Base-by-base conservation (phyloP, 495 filamentous ascomycete species). In the Cercophora samala region DNA sequence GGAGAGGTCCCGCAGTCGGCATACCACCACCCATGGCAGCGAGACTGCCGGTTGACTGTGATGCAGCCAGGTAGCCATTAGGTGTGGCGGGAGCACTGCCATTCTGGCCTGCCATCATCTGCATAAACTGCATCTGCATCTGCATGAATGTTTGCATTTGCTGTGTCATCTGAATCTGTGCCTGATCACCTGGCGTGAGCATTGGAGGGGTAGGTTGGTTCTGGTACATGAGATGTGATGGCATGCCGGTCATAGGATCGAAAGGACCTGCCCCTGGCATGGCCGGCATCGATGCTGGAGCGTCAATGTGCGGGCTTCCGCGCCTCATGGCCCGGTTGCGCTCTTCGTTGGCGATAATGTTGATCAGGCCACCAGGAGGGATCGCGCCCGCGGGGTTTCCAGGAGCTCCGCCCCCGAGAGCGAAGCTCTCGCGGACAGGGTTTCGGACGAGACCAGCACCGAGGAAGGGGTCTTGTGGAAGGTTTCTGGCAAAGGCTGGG, bases 81-180 rank as follows among this genome's bases (percentile, higher is more conserved):
- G 74, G 71, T 3, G 72, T 71, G 46, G 78, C 64, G 22, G 76
- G 71, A 42, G 70, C 78, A 65, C 71, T 51, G 59, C 68, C 69
- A 58, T 72, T 73, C 59, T 81, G 76, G 56, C 76, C 76, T 17
- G 82, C 80, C 84, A 90, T 88, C 85, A 93, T 89, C 65, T 92
- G 89, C 87, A 93, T 92, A 82, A 92, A 90, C 65, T 95, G 90
- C 89, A 97, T 93, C 74, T 96, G 92, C 89, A 96, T 92, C 72
- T 93, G 89, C 89, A 95, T 92, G 80, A 94, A 93, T 70, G 89
- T 86, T 24, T 86, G 83, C 92, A 96, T 96, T 74, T 96, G 91
- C 71, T 93, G 90, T 25, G 87, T 88, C 81, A 97, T 89, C 72
- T 97, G 89, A 58, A 93, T 83, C 67, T 92, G 90, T 19, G 89